These are phyloP conservation scores for Orbilia brochopaga DNA, from an alignment of 2,329 filamentous ascomycete species.

Conservation along the genomic window DNA sequence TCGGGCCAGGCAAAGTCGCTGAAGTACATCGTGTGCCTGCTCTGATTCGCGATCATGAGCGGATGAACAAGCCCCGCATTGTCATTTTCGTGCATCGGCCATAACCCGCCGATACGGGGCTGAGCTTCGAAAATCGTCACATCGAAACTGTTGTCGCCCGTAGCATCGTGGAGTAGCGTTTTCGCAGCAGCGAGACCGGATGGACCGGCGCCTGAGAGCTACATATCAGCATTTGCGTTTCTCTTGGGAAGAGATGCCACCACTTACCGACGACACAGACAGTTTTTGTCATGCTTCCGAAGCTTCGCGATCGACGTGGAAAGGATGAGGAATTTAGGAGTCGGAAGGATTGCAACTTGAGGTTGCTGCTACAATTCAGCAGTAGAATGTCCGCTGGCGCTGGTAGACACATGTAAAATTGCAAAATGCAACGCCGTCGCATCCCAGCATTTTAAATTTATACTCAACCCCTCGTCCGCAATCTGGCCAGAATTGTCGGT, in stretches of 20 bases:
- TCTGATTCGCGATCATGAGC: constrained; percentile 75
- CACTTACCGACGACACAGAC: constrained; percentile 63
- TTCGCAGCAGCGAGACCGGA: constrained; percentile 75
- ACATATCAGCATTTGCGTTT: neutral
- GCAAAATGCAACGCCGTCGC: no score
- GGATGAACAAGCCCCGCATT: constrained; percentile 66
- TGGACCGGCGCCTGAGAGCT: constrained; percentile 69
- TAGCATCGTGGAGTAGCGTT: constrained; percentile 69
- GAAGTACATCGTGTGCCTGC: constrained; percentile 75
- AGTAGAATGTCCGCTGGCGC: no score
- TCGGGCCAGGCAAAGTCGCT: constrained; percentile 74
- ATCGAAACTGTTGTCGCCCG: constrained; percentile 64
- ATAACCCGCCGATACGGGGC: constrained; percentile 74
- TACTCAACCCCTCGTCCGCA: no score
- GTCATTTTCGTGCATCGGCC: constrained; percentile 67
- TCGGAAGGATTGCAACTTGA: no score
- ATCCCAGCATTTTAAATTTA: no score
- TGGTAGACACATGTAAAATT: no score
- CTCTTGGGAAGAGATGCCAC: neutral
- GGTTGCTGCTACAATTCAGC: no score
- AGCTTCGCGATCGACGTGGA: constrained; percentile 10
- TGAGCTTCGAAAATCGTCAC: constrained; percentile 75
- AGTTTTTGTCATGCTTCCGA: constrained; percentile 59
- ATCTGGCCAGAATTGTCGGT: no score
- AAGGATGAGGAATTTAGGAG: neutral